A percentile compares a stretch with the other conserved stretches of the same genome.
phyloP scores from a whole-genome alignment of 208 protist species.

The Trypanosoma grayi region DNA sequence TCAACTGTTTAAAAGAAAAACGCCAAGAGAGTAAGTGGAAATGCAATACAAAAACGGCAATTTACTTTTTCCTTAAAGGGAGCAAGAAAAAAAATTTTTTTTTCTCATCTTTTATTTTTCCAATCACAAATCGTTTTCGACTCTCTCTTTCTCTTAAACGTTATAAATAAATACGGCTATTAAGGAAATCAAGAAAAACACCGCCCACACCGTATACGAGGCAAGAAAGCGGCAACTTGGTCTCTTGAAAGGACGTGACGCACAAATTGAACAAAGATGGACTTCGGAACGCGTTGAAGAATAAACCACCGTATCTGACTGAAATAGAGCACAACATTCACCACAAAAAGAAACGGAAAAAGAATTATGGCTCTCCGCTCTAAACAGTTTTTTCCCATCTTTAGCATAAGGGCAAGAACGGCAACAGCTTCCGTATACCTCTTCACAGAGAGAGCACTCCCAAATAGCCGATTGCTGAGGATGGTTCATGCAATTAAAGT shows the following conservation, averaged over 20 bases:
- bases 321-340: slow-evolving; percentile 37
- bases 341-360: slow-evolving; percentile 32
- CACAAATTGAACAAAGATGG: slow-evolving; percentile 64
- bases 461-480: slow-evolving; percentile 53
- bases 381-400: slow-evolving; percentile 25
- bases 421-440: slow-evolving; percentile 74
- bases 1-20: background rate
- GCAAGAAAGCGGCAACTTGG: slow-evolving; percentile 63
- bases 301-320: slow-evolving; percentile 24
- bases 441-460: slow-evolving; percentile 77
- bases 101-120: slow-evolving; percentile 3
- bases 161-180: slow-evolving; percentile 7
- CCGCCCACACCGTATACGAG: slow-evolving; percentile 49
- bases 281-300: slow-evolving; percentile 1
- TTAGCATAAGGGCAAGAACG: slow-evolving; percentile 36
- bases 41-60: background rate
- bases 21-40: background rate
- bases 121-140: slow-evolving; percentile 15
- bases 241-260: slow-evolving; percentile 60
- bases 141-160: background rate
- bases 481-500: slow-evolving; percentile 60
- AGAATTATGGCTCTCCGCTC: slow-evolving; percentile 9
- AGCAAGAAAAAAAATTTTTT: background rate
- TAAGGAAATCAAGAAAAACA: slow-evolving; percentile 21
- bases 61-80: background rate